Evolutionary conservation across 768 basidiomycete genomes (phyloP), one percentile per base, ranked within the genome.

Genomic region (Sarcomyxa edulis): DNA sequence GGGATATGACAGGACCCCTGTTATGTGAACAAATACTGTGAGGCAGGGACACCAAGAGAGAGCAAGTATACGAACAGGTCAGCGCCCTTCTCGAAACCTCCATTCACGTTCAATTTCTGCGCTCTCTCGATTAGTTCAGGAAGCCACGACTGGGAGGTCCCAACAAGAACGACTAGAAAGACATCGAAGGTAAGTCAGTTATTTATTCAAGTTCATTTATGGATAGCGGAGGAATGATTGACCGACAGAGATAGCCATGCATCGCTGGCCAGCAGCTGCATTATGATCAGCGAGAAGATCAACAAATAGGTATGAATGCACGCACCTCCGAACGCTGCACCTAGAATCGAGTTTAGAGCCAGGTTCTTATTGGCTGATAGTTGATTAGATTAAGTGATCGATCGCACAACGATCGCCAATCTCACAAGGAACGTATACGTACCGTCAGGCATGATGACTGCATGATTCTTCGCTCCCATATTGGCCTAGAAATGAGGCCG

Each of bases 391-490:
- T 39, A 5, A 44, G n/a, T 25, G 22, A 27, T 35, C 7, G 21
- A 28, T 28, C 5, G 19, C 14, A 16, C 7, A 14, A 32, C 27
- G 40, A n/a, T n/a, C n/a, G n/a, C n/a, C n/a, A n/a, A n/a, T n/a
- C n/a, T 20, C 38, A 6, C 20, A 12, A 27, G 20, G 24, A 20
- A 16, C 5, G 27, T 21, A 16, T 15, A 53, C 71, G 39, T 45
- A 94, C 92, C 89, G 61, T 96, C 93, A 14, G 91, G 86, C 89
- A 95, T 92, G 49, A 95, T 58, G 10, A 95, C 75, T 12, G 82
- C 90, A 59, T 95, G 93, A 51, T 95, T 98, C 68, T 99, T 99
- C 20, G 95, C 95, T n/a, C 95, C 95, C 60, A 98, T 62, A 35
- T 70, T 74, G 6, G 69, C 68, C 69, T 71, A 38, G n/a, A 28